Evolutionary conservation across 805 yeast genomes (phyloP).

Genomic region (Deakozyma indianensis): DNA sequence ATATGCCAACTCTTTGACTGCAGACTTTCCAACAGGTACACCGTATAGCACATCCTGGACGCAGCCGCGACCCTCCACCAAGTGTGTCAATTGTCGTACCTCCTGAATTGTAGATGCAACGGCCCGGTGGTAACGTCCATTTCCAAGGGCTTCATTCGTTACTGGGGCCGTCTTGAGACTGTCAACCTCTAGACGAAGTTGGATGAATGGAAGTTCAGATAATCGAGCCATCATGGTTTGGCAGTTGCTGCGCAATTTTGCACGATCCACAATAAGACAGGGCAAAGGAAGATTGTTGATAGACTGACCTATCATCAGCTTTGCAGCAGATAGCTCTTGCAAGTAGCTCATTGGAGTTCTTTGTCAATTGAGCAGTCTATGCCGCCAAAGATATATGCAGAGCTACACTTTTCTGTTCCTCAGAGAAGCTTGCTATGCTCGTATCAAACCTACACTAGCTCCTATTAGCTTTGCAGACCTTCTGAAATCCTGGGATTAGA

Average conservation of each 20-base stretch:
- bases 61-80: neutral
- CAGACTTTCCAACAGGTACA: neutral
- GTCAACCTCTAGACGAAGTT: neutral
- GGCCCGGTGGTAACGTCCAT: conserved; percentile 2
- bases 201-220: neutral
- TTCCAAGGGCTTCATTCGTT: conserved; percentile 9
- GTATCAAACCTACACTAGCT: too few relatives aligned
- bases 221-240: conserved; percentile 3
- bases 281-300: conserved; percentile 7
- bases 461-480: too few relatives aligned
- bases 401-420: too few relatives aligned
- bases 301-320: conserved; percentile 7
- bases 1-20: neutral
- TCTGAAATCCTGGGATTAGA: too few relatives aligned
- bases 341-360: conserved; percentile 7
- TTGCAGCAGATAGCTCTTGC: conserved; percentile 7
- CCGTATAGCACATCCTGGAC: conserved; percentile 1
- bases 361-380: neutral
- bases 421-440: too few relatives aligned
- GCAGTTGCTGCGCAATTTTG: conserved; percentile 5
- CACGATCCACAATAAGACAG: conserved; percentile 6
- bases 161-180: conserved; percentile 3
- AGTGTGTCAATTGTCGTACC: neutral
- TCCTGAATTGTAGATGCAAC: neutral
- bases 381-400: too few relatives aligned